Evolutionary conservation across 495 filamentous ascomycete genomes (phyloP).

Genomic region (Neohortaea acidophila): DNA sequence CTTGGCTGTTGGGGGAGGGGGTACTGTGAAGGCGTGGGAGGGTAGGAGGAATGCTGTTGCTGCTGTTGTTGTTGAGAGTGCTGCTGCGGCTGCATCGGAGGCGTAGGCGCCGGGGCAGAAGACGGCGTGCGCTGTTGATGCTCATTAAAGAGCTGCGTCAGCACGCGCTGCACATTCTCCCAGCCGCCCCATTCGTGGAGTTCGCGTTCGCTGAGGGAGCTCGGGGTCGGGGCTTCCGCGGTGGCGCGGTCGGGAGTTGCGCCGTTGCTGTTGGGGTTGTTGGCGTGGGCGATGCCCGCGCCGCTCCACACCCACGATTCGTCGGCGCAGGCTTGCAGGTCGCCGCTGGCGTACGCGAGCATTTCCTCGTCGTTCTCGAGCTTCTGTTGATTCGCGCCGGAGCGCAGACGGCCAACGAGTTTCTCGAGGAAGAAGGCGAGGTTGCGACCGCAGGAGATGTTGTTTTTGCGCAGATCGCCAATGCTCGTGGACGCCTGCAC

Average conservation of each 20-base stretch:
- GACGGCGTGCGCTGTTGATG: no score
- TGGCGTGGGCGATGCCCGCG: slow-evolving; percentile 39
- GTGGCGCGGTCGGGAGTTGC: slow-evolving; percentile 6
- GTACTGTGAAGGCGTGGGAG: background rate
- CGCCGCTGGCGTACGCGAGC: slow-evolving; percentile 72
- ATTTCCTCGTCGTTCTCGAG: slow-evolving; percentile 79
- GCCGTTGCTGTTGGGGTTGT: no score
- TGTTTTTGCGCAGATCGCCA: slow-evolving; percentile 51
- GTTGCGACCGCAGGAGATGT: slow-evolving; percentile 67
- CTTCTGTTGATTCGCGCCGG: slow-evolving; percentile 30
- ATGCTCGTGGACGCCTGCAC: slow-evolving; percentile 55
- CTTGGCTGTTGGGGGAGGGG: background rate
- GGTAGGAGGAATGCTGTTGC: background rate
- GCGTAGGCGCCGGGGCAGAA: background rate
- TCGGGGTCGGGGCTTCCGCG: slow-evolving; percentile 17
- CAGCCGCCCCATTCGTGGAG: slow-evolving; percentile 37
- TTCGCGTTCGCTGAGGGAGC: slow-evolving; percentile 33
- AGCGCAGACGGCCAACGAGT: slow-evolving; percentile 42
- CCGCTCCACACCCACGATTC: slow-evolving; percentile 79
- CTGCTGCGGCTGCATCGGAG: slow-evolving; percentile 1
- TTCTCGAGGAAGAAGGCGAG: slow-evolving; percentile 65
- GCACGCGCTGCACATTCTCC: slow-evolving; percentile 37
- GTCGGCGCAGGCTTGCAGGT: slow-evolving; percentile 71
- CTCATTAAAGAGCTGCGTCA: slow-evolving; percentile 33
- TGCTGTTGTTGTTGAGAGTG: slow-evolving; percentile 7